phyloP scores from a whole-genome alignment of 2,329 filamentous ascomycete genomes.

The Coniella lustricola region DNA sequence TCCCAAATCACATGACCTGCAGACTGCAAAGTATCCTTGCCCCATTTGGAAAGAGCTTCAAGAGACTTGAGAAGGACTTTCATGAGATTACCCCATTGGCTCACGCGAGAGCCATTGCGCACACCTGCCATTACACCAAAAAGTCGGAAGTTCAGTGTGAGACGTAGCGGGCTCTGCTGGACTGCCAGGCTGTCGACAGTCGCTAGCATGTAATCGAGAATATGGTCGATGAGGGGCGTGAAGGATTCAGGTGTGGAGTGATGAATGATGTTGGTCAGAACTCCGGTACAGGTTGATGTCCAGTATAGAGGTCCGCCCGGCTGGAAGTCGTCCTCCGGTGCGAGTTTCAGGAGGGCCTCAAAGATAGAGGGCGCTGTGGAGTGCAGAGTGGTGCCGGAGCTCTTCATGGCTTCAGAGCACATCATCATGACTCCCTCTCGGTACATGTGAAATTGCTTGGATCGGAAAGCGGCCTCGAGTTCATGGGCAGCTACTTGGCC shows the following conservation, averaged over 20 bases:
- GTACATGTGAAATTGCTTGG: slow-evolving; percentile 60
- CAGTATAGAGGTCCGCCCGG: slow-evolving; percentile 43
- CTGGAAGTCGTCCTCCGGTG: slow-evolving; percentile 43
- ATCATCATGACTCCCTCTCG: slow-evolving; percentile 86
- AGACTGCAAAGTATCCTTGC: slow-evolving; percentile 28
- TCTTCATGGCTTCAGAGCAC: slow-evolving; percentile 75
- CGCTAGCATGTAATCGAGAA: slow-evolving; percentile 44
- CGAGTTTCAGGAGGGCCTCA: slow-evolving; percentile 41
- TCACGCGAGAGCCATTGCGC: slow-evolving; percentile 70
- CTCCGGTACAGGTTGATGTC: slow-evolving; percentile 64
- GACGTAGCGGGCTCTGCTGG: slow-evolving; percentile 29
- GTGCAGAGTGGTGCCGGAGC: slow-evolving; percentile 52
- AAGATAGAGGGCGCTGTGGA: slow-evolving; percentile 51
- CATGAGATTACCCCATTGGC: slow-evolving; percentile 62
- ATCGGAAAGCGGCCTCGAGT: slow-evolving; percentile 30
- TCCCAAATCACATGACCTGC: slow-evolving; percentile 46
- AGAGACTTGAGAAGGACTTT: slow-evolving; percentile 48
- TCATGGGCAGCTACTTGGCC: slow-evolving; percentile 8
- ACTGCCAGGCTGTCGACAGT: slow-evolving; percentile 30
- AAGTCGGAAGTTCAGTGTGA: slow-evolving; percentile 47
- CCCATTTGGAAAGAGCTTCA: slow-evolving; percentile 35
- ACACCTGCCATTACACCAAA: slow-evolving; percentile 68
- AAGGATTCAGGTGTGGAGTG: slow-evolving; percentile 72
- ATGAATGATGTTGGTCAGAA: slow-evolving; percentile 76
- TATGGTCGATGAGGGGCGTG: slow-evolving; percentile 54